Base-by-base conservation (phyloP, 805 yeast species). In the Starmerella bombicola region DNA sequence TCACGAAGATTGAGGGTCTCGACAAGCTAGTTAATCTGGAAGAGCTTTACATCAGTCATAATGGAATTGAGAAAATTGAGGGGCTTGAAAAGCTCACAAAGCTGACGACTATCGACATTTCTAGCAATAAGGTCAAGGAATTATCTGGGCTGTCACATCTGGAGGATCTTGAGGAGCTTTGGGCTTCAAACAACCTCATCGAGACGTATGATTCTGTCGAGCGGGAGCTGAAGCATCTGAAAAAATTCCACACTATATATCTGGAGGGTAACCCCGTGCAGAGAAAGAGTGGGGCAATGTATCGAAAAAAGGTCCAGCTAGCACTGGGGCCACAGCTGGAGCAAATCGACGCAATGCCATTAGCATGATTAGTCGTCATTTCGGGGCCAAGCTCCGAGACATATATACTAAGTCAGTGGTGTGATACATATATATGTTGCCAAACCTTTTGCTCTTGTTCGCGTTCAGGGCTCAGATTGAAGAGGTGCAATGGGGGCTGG, bases 251-350 rank as follows among this genome's bases (percentile, higher is more conserved):
- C 38, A 84, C 95, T 0, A 94, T 91, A 4, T 91, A 91, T 57
- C 75, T 91, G 48, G 98, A 91, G 61, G 88, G 91, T 7, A 88
- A 88, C 56, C 97, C 97, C 3, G 58, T 91, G 16, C 95, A 91
- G 53, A 50, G 62, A 22, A 57, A 70, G 17, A 79, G 80, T 50
- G 74, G 75, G n/a, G 76, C 91, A 1, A 76, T 85, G 38, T 91
- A 91, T 58, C 70, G 96, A 54, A 74, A 91, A 55, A 91, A 91
- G 58, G 57, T 91, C 35, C 73, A 73, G 49, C 66, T 91, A 53
- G 71, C 78, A 44, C 66, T 88, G 45, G 82, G 81, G 2, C 76
- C 79, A 0, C 70, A 78, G 8, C 62, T 91, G 34, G 62, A 70
- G 33, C 93, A 91, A 63, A 83, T 91, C 41, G 99, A 91, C 64